These are phyloP conservation scores for Primulina eburnea DNA, from an alignment of 257 asterid species.

Conservation along the genomic window DNA sequence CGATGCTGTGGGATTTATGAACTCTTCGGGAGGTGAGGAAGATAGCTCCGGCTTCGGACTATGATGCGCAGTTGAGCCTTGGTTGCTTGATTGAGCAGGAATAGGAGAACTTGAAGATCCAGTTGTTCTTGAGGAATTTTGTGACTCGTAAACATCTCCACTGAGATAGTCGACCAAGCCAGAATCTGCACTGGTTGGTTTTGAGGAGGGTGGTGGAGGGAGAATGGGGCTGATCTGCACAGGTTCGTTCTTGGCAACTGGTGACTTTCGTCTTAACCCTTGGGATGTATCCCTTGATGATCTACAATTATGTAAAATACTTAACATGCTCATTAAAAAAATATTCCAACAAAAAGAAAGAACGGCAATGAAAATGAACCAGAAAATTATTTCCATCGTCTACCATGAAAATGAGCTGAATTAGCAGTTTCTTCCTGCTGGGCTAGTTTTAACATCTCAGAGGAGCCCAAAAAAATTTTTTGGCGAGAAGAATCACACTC, in stretches of 20 bases:
- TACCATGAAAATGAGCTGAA: no score
- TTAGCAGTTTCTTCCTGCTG: background rate
- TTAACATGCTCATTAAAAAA: background rate
- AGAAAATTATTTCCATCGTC: background rate
- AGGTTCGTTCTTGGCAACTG: constrained; percentile 38
- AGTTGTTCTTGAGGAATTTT: constrained; percentile 44
- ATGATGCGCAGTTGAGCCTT: constrained; percentile 33
- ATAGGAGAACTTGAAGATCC: constrained; percentile 38
- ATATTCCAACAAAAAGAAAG: constrained; percentile 3
- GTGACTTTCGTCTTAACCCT: constrained; percentile 54
- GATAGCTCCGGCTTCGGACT: constrained; percentile 38
- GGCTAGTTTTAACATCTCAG: background rate
- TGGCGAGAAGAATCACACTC: background rate
- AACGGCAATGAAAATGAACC: background rate
- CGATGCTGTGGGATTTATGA: constrained; percentile 76
- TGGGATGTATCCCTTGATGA: constrained; percentile 70
- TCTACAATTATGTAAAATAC: constrained; percentile 37
- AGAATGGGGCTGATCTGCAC: constrained; percentile 46
- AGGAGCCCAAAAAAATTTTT: background rate
- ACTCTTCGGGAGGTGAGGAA: constrained; percentile 58
- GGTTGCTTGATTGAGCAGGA: constrained; percentile 44
- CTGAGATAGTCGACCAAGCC: constrained; percentile 73
- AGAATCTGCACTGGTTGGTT: constrained; percentile 46
- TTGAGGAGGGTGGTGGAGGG: constrained; percentile 82
- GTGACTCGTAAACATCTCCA: constrained; percentile 65